These are phyloP conservation scores for Linum usitatissimum DNA, from an alignment of 345 rosid species.

Conservation along the genomic window DNA sequence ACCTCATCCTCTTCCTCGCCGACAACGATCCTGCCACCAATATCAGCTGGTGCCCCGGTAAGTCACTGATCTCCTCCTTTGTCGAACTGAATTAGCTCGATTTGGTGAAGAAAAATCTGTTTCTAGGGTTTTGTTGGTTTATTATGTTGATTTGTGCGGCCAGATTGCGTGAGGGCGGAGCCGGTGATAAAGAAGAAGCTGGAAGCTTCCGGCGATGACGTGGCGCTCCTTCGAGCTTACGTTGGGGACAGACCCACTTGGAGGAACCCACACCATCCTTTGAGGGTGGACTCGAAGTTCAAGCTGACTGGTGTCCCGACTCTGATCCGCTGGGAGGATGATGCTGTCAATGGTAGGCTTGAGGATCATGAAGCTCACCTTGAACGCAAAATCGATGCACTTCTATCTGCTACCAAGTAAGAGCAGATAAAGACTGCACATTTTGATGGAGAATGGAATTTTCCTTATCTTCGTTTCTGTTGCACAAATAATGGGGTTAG, in stretches of 20 bases:
- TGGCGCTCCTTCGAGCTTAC: constrained; percentile 55
- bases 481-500: too few species aligned
- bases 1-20: constrained; percentile 69
- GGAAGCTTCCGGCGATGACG: constrained; percentile 45
- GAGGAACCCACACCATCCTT: constrained; percentile 64
- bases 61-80: background rate
- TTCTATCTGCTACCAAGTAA: constrained; percentile 19
- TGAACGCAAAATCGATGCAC: constrained; percentile 43
- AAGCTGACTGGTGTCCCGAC: constrained; percentile 83
- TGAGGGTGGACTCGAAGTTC: constrained; percentile 60
- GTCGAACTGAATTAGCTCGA: too few species aligned
- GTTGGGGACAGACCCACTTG: constrained; percentile 87
- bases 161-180: constrained; percentile 91
- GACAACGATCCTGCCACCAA: constrained; percentile 66
- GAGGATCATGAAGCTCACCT: constrained; percentile 81
- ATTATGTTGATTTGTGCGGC: background rate
- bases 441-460: too few species aligned
- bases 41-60: constrained; percentile 87
- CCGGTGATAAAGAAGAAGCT: constrained; percentile 70
- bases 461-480: too few species aligned
- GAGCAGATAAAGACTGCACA: too few species aligned
- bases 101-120: too few species aligned
- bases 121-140: background rate
- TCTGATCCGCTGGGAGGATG: constrained; percentile 53
- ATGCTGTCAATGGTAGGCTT: constrained; percentile 43